Evolutionary conservation across 176 grass and related monocot species (phyloP).

Genomic region (Otatea glauca): DNA sequence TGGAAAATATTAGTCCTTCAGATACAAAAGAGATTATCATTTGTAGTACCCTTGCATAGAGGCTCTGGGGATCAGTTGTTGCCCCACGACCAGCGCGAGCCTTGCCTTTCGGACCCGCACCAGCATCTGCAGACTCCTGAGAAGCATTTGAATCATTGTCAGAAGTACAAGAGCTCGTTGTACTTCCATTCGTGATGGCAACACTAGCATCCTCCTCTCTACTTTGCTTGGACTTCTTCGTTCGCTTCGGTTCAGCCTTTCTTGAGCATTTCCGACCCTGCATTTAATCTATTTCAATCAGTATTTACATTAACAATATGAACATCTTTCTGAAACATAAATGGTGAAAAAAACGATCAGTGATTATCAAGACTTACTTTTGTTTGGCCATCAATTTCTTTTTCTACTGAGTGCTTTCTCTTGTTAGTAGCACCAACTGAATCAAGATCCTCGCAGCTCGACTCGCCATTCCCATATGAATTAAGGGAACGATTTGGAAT

Average conservation of each 20-base stretch:
- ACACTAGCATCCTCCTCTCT: slow-evolving; percentile 39
- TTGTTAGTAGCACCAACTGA: slow-evolving; percentile 31
- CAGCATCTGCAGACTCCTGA: slow-evolving; percentile 51
- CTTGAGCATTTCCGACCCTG: slow-evolving; percentile 50
- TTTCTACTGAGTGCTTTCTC: slow-evolving; percentile 45
- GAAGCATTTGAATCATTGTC: slow-evolving; percentile 68
- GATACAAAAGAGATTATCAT: neutral
- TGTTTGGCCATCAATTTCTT: slow-evolving; percentile 41
- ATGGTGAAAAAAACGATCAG: neutral
- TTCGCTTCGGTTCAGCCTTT: slow-evolving; percentile 52
- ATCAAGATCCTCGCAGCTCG: slow-evolving; percentile 28
- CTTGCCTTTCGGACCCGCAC: slow-evolving; percentile 49
- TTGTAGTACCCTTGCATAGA: slow-evolving; percentile 78
- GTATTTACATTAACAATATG: neutral
- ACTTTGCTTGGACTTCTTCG: slow-evolving; percentile 42
- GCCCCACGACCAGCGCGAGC: slow-evolving; percentile 44
- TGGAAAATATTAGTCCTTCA: neutral
- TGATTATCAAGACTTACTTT: slow-evolving; percentile 46
- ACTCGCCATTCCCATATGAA: slow-evolving; percentile 15
- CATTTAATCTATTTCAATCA: slow-evolving; percentile 23
- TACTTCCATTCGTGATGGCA: slow-evolving; percentile 25
- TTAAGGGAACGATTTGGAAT: slow-evolving; percentile 18
- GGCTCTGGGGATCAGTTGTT: slow-evolving; percentile 80
- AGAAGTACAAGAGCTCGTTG: slow-evolving; percentile 57
- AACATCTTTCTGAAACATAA: neutral